Base-by-base conservation (phyloP, 2,329 filamentous ascomycete species). In the Aciculosporium take region DNA sequence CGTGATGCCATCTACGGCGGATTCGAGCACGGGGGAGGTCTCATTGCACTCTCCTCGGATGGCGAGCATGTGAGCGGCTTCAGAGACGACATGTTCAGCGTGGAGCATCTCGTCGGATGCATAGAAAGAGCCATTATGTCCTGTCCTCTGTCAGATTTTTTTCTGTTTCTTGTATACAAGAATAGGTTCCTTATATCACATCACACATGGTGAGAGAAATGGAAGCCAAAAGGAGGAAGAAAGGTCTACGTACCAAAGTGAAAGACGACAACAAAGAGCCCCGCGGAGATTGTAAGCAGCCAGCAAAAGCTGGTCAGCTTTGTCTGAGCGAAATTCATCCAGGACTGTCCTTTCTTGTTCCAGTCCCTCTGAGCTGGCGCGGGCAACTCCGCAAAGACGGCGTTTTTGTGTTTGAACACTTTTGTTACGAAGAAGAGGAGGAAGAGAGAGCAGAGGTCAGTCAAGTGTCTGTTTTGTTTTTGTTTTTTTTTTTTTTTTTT, bases 61-160 rank as follows among this genome's bases (percentile, higher is more conserved):
- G 37, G 44, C 48, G 34, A 55, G 48, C 39, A 50, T 41, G 18
- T 53, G 50, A 23, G 45, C 45, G 12, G 44, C 48, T 42, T 48
- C 40, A 10, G 46, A 45, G 13, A 51, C 42, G 7, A 45, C 30
- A 17, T 47, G 37, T 34, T 50, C 44, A 7, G 48, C 49, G 18
- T 47, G 45, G 12, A 49, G 23, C 29, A 51, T 44, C 39, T 51
- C 47, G 12, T 43, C 44, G 4, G 40, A 24, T 8, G 33, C 30
- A n/a, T 29, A 28, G 12, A 41, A 40, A 28, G 41, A 40, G 18
- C 34, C 37, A 27, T 20, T 38, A 7, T 30, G 41, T 17, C 41
- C 44, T 45, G 23, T 27, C 28, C 10, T 13, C 28, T 0, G 15
- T 41, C 31, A 41, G 21, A 3, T 20, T 10, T 15, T 3, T 18